Evolutionary conservation across 305 asterid species (phyloP).

Genomic region (Solanum chacoense): DNA sequence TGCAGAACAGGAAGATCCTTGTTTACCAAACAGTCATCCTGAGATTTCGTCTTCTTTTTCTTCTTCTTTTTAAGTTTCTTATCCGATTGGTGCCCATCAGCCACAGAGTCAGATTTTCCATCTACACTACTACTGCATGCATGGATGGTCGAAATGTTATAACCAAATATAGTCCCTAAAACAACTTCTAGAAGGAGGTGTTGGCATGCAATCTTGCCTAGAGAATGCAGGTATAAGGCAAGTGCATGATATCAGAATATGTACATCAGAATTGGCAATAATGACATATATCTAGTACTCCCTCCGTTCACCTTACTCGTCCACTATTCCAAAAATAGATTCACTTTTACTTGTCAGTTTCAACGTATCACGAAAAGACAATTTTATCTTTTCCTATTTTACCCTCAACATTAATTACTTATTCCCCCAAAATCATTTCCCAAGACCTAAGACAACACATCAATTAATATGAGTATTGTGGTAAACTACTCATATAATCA

Average conservation of each 20-base stretch:
- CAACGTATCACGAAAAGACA: neutral
- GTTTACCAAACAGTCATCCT: slow-evolving; percentile 6
- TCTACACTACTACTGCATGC: slow-evolving; percentile 22
- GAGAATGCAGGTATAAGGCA: neutral
- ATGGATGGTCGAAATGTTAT: neutral
- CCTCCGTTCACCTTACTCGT: neutral
- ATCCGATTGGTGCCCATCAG: slow-evolving; percentile 24
- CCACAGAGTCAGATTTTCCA: slow-evolving; percentile 15
- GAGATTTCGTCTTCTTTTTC: slow-evolving; percentile 31
- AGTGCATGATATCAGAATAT: neutral
- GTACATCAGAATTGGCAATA: neutral
- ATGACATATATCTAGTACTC: neutral
- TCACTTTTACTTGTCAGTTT: neutral
- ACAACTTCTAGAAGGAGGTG: neutral
- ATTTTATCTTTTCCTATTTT: neutral
- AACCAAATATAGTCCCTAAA: neutral
- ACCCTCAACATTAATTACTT: neutral
- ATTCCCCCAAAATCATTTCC: neutral
- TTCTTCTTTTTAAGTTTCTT: slow-evolving; percentile 38
- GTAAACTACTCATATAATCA: neutral
- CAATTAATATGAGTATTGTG: neutral
- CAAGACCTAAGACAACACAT: neutral
- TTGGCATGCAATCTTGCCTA: neutral
- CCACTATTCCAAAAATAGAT: neutral
- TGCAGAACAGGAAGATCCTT: slow-evolving; percentile 6